Conservation (phyloP, 2,329 filamentous ascomycete species). For the Fusarium pseudoanthophilum region DNA sequence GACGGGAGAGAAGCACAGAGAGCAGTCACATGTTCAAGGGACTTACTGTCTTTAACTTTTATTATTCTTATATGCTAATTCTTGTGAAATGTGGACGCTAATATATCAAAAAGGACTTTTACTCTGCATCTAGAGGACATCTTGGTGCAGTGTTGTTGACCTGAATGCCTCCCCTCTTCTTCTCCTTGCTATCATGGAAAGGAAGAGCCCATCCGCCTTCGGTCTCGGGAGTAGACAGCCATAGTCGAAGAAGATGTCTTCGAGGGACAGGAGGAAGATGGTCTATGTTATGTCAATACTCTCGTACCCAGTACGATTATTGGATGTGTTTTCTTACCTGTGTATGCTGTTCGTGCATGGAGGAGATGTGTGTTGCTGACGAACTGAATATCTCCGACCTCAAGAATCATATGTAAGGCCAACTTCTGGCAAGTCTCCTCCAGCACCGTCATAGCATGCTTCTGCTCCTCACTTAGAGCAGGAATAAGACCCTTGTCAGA, state of each 20-base stretch:
- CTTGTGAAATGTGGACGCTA: not conserved
- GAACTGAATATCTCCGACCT: constrained; percentile 90
- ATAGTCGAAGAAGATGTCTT: constrained; percentile 83
- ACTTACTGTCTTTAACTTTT: not conserved
- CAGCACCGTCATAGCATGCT: constrained; percentile 67
- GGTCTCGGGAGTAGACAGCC: constrained; percentile 82
- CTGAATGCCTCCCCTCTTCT: constrained; percentile 90
- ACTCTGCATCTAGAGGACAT: constrained; percentile 82
- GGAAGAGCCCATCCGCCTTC: constrained; percentile 90
- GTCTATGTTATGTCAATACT: constrained; percentile 45
- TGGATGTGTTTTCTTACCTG: constrained; percentile 37
- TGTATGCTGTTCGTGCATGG: constrained; percentile 85
- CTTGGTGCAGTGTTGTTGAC: constrained; percentile 82
- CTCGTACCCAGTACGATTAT: rapidly evolving
- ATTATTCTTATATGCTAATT: not conserved
- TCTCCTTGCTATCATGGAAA: constrained; percentile 82
- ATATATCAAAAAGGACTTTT: constrained; percentile 42
- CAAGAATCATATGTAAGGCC: constrained; percentile 85
- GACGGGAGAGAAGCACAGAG: rapidly evolving
- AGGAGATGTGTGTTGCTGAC: constrained; percentile 82
- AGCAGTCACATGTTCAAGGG: not conserved
- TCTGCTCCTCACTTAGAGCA: constrained; percentile 74
- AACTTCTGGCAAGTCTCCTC: constrained; percentile 80
- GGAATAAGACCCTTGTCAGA: constrained; percentile 79
- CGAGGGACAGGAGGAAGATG: constrained; percentile 73